These are phyloP conservation scores for Suhomyces sp. DNA, from an alignment of 805 yeast genomes.

Conservation along the genomic window DNA sequence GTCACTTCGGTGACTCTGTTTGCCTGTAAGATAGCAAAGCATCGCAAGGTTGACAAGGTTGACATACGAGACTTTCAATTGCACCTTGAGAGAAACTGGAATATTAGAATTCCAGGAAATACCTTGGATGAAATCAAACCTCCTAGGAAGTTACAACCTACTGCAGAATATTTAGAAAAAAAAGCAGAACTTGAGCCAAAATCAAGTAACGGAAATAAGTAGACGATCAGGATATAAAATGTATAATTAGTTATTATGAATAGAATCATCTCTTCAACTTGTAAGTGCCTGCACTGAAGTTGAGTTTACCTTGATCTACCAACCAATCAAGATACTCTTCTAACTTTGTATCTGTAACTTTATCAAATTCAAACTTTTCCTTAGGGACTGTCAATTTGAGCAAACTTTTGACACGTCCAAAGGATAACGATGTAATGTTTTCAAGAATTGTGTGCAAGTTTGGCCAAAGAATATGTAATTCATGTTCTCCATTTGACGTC, in stretches of 20 bases:
- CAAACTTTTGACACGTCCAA: conserved; percentile 52
- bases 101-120: conserved; percentile 25
- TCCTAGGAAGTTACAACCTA: conserved; percentile 26
- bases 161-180: conserved; percentile 22
- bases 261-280: conserved; percentile 23
- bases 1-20: conserved; percentile 27
- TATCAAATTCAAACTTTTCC: conserved; percentile 38
- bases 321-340: conserved; percentile 40
- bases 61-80: conserved; percentile 29
- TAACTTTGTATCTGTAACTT: conserved; percentile 40
- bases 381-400: conserved; percentile 56
- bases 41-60: conserved; percentile 25
- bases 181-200: conserved; percentile 18
- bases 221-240: not conserved
- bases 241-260: no score
- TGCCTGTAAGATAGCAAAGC: conserved; percentile 31
- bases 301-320: conserved; percentile 45
- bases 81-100: conserved; percentile 30
- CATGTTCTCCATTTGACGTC: not conserved
- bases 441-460: conserved; percentile 57
- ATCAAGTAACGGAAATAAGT: not conserved
- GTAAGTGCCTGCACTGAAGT: conserved; percentile 32
- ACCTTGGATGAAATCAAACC: conserved; percentile 25
- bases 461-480: conserved; percentile 33
- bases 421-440: conserved; percentile 51